Evolutionary conservation across 257 asterid genomes (phyloP).

Genomic region (Thymus mandschuricus): DNA sequence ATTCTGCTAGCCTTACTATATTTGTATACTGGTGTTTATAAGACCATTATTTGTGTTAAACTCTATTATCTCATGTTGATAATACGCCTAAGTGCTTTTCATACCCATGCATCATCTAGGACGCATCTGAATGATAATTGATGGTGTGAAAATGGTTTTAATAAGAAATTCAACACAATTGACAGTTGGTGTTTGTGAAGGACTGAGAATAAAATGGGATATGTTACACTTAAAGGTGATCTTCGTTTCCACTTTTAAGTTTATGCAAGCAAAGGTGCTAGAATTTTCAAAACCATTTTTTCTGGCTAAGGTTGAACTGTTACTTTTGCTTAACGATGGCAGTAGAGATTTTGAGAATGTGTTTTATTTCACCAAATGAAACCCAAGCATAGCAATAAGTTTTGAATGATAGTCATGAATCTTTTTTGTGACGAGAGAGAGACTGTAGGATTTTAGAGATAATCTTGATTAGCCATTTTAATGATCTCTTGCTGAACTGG

Average conservation of each 20-base stretch:
- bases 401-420: neutral
- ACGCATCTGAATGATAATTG: neutral
- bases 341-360: neutral
- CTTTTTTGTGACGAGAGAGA: neutral
- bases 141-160: neutral
- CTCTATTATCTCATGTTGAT: neutral
- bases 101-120: neutral
- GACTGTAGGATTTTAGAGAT: slow-evolving; percentile 2
- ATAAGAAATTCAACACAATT: neutral
- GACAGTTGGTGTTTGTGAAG: slow-evolving; percentile 4
- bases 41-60: neutral
- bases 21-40: neutral
- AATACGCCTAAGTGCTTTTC: neutral
- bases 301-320: slow-evolving; percentile 11
- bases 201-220: slow-evolving; percentile 9
- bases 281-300: neutral
- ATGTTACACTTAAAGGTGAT: slow-evolving; percentile 1
- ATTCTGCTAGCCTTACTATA: neutral
- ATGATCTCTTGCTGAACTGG: slow-evolving; percentile 14
- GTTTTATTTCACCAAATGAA: neutral
- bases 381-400: neutral
- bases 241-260: neutral
- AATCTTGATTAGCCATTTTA: neutral
- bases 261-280: slow-evolving; percentile 8
- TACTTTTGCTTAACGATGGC: neutral